These are phyloP conservation scores for Paramecium primaurelia DNA, from an alignment of 73 alveolate genomes.

Conservation along the genomic window DNA sequence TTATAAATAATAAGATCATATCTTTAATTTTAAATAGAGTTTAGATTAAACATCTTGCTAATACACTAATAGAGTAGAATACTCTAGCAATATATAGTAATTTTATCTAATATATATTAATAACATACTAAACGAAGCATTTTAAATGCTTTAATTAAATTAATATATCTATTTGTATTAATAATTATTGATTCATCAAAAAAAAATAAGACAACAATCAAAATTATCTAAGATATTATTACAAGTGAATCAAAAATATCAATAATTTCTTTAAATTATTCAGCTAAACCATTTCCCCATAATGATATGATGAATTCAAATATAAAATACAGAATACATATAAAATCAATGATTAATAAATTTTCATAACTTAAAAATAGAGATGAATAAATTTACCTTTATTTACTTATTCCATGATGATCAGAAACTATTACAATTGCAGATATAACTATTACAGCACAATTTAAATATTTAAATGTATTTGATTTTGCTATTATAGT, in stretches of 20 bases:
- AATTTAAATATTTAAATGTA: not conserved
- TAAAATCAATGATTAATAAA: not conserved
- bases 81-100: slow-evolving; percentile 19
- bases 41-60: slow-evolving; percentile 5
- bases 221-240: not conserved
- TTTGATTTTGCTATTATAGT: not conserved
- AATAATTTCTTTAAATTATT: slow-evolving; percentile 6
- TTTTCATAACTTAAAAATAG: not conserved
- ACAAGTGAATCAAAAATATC: slow-evolving; percentile 3
- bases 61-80: slow-evolving; percentile 3
- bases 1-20: slow-evolving; percentile 18
- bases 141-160: slow-evolving; percentile 34
- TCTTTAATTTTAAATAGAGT: not conserved
- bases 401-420: not conserved
- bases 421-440: not conserved
- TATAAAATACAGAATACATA: not conserved
- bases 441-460: not conserved
- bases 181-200: not conserved
- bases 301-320: not conserved
- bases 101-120: not conserved
- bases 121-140: not conserved
- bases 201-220: not conserved
- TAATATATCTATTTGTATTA: not conserved
- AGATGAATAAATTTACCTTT: not conserved
- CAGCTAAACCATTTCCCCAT: slow-evolving; percentile 28